Base-by-base conservation (phyloP, 345 rosid genomes). In the Balakata baccata region DNA sequence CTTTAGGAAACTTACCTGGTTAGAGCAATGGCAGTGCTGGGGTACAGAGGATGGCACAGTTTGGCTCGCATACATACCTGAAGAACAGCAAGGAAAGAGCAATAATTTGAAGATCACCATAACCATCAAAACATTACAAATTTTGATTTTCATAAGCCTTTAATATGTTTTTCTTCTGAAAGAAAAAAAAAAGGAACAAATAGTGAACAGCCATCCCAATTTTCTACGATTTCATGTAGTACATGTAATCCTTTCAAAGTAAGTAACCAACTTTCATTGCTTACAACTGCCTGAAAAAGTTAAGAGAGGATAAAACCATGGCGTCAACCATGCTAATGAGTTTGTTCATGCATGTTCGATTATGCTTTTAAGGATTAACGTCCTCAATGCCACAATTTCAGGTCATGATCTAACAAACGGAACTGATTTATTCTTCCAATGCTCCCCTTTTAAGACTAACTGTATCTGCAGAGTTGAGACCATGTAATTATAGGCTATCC, bases 371-470 rank as follows among this genome's bases (percentile, higher is more conserved):
- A 29, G 34, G 34, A 29, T 25, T 66, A 69, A 64, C 41, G 47
- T 57, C 67, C 25, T n/a, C n/a, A n/a, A n/a, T n/a, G n/a, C n/a
- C 72, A 68, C 62, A 41, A 61, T 39, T 49, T 65, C 57, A 6
- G 25, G 75, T 7, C 62, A 61, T 38, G 6, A 38, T 6, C 62
- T 18, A 17, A 41, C 47, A 62, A 52, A 59, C 22, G 69, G 8
- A 75, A 66, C 17, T 37, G 22, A 72, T 18, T 79, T 74, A 63
- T 62, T 73, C 72, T 60, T 58, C 23, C 25, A 61, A 56, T 38
- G 65, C 58, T 49, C 54, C 23, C 70, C 47, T 60, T 25, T 17
- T 17, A 22, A 25, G 39, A 14, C 62, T 6, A 17, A 7, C 17
- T 6, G 41, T 20, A 51, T 43, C 63, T 53, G 56, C 43, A 60